Percentiles rank a stretch among this genome's conserved stretches.
These are phyloP conservation scores for Mycosphaerella arachidis DNA, from an alignment of 2,329 filamentous ascomycete species.

Conservation along the genomic window DNA sequence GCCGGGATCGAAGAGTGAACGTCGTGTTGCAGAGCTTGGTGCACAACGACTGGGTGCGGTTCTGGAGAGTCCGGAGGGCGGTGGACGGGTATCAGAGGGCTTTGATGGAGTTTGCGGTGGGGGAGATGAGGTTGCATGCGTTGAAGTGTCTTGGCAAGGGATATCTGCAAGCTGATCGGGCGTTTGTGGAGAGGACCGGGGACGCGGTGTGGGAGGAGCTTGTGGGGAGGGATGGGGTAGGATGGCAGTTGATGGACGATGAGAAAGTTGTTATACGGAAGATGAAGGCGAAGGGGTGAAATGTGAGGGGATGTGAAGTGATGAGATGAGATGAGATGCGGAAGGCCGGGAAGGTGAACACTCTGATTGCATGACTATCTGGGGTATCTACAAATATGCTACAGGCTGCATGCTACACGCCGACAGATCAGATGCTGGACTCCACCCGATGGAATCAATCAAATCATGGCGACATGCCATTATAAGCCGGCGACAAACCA, in stretches of 20 bases:
- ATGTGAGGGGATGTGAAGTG: not conserved
- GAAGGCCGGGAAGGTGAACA: no score
- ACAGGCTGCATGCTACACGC: not conserved
- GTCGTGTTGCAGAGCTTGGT: slow-evolving; percentile 65
- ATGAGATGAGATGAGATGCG: no score
- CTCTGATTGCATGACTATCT: not conserved
- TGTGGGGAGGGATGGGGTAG: slow-evolving; percentile 62
- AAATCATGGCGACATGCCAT: not conserved
- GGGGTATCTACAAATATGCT: slow-evolving; percentile 6
- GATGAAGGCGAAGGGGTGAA: slow-evolving; percentile 41
- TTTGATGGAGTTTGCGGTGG: slow-evolving; percentile 77
- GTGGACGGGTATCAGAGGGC: slow-evolving; percentile 78
- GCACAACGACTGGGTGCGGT: slow-evolving; percentile 76
- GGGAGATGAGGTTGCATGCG: slow-evolving; percentile 67
- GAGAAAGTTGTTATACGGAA: slow-evolving; percentile 73
- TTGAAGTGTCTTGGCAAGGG: slow-evolving; percentile 81
- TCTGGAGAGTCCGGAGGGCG: slow-evolving; percentile 64
- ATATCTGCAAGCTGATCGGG: slow-evolving; percentile 68
- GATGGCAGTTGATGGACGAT: slow-evolving; percentile 69
- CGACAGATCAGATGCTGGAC: no score
- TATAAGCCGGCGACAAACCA: not conserved
- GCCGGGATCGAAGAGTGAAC: slow-evolving; percentile 66
- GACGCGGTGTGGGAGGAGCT: slow-evolving; percentile 70
- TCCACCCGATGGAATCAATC: not conserved
- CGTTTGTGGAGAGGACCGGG: slow-evolving; percentile 65